Evolutionary conservation across 805 yeast genomes (phyloP), one percentile per base, ranked within the genome.

Genomic region (Metschnikowia similis): DNA sequence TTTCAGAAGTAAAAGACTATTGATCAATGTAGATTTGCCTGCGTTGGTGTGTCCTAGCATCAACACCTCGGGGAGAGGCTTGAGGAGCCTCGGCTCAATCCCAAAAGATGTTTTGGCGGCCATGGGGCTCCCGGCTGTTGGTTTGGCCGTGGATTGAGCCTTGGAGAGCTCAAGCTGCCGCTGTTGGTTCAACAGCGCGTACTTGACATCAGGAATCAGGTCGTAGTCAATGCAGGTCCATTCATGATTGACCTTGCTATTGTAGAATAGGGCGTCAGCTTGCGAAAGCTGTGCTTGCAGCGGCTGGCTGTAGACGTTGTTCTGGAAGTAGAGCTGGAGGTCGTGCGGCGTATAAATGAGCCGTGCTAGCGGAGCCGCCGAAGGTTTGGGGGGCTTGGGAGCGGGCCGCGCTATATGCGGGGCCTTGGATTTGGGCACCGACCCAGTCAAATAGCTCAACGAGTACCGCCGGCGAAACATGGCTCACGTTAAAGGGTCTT

Each of bases 31-130:
- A 0, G 96, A 87, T 62, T 90, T 90, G 0, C 97, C 97, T 7
- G 85, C 90, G 58, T 90, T 90, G 43, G 95, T 85, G 54, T 88
- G 79, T 0, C 97, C 97, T 41, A 90, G 57, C 42, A 90, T 75
- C 3, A 85, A 70, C 4, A 89, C 79, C 60, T 89, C 96, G 0
- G 96, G 96, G 6, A 72, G 58, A 13, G 66, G 65, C 35, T 48
- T 53, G 28, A 68, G 52, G n/a, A 59, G 51, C 17, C 52, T 56
- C 10, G 86, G 68, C 13, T 51, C 53, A 16, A 67, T 61, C 2
- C 73, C 73, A 50, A 68, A 67, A 3, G 68, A 54, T 41, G 26
- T 38, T 13, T 38, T 38, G 8, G 41, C 13, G n/a, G 13, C 39
- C 9, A 11, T 6, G 2, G 8, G 8, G 14, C 13, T 36, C 16